These are phyloP conservation scores for Kluyveromyces aestuarii DNA, from an alignment of 805 yeast genomes.

Conservation along the genomic window DNA sequence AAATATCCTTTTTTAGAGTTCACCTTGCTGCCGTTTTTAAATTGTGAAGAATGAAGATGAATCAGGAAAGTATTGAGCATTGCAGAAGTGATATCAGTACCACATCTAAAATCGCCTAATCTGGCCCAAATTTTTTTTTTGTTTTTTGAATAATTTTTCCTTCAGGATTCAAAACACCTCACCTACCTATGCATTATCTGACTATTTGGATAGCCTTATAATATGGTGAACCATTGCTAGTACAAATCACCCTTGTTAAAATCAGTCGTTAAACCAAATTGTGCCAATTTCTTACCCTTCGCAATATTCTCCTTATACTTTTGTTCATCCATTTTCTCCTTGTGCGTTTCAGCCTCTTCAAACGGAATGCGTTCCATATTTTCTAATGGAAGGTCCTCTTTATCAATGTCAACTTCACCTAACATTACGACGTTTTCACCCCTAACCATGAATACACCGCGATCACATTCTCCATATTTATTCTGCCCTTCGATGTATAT, in stretches of 20 bases:
- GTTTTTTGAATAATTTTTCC: neutral
- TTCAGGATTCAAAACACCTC: neutral
- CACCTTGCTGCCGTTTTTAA: neutral
- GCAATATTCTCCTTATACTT: conserved; percentile 35
- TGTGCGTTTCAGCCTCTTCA: conserved; percentile 46
- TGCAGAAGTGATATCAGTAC: neutral
- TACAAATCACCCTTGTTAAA: conserved; percentile 47
- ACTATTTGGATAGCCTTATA: neutral
- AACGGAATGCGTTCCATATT: conserved; percentile 51
- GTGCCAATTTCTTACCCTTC: conserved; percentile 40
- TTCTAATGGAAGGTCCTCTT: conserved; percentile 62
- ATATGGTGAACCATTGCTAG: conserved; percentile 14
- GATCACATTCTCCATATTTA: conserved; percentile 62
- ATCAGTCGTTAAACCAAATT: conserved; percentile 49
- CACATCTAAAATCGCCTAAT: neutral
- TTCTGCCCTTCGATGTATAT: conserved; percentile 50
- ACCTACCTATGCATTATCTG: neutral
- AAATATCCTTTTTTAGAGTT: neutral
- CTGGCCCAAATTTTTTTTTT: neutral
- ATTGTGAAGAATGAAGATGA: neutral
- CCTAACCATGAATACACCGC: conserved; percentile 81
- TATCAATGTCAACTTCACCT: conserved; percentile 88
- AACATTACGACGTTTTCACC: conserved; percentile 93
- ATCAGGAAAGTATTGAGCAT: neutral
- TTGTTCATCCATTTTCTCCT: conserved; percentile 22